Evolutionary conservation across 1,284 basidiomycete species (phyloP).

Genomic region (Macrocybe sp.): DNA sequence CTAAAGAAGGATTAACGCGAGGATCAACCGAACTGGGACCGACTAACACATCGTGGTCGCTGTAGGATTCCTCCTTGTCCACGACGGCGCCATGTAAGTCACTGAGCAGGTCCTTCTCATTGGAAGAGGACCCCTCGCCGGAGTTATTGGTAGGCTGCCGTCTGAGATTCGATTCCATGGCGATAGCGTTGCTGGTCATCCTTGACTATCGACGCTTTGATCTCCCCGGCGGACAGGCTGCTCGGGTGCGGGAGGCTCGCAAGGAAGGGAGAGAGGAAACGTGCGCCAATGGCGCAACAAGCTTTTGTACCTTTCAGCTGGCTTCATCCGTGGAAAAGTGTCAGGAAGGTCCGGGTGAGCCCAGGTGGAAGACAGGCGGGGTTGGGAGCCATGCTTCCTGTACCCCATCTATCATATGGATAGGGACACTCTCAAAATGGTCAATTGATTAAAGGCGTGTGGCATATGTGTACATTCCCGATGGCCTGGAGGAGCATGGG

Average conservation of each 20-base stretch:
- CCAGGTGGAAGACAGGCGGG: neutral
- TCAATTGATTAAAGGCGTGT: too few species aligned
- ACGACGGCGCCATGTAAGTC: conserved; percentile 10
- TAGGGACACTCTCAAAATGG: conserved; percentile 4
- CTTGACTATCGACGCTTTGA: conserved; percentile 4
- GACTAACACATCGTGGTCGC: conserved; percentile 37
- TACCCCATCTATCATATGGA: conserved; percentile 8
- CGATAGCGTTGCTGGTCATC: conserved; percentile 20
- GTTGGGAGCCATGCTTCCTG: conserved; percentile 4
- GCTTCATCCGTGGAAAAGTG: neutral
- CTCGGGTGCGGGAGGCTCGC: conserved; percentile 4
- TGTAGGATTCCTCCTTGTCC: conserved; percentile 18
- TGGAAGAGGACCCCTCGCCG: conserved; percentile 11
- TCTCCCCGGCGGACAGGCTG: neutral
- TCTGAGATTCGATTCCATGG: conserved; percentile 6
- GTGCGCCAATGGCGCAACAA: neutral
- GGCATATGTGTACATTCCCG: too few species aligned
- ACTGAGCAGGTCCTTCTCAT: conserved; percentile 17
- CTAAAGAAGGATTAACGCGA: conserved; percentile 14
- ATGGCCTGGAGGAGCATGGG: too few species aligned
- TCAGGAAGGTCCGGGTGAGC: neutral
- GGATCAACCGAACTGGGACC: neutral
- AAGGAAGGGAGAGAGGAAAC: neutral
- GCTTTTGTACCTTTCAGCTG: conserved; percentile 8
- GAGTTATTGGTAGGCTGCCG: conserved; percentile 6